These are phyloP conservation scores for Metarhizium guizhouense DNA, from an alignment of 2,329 filamentous ascomycete genomes.

Conservation along the genomic window DNA sequence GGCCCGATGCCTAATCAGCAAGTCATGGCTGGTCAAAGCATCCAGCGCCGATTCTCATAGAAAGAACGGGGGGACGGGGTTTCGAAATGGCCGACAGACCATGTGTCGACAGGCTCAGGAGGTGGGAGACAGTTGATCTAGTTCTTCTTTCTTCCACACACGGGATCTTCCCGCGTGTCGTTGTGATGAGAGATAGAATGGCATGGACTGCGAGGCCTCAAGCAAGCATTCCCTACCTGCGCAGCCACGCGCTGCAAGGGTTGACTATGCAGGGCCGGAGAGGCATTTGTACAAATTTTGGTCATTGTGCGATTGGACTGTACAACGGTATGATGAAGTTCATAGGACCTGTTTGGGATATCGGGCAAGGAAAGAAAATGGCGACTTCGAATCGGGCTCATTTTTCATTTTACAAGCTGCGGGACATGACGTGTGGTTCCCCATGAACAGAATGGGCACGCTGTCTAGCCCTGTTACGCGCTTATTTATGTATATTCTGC, in stretches of 20 bases:
- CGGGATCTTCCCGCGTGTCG: no score
- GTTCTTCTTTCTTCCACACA: no score
- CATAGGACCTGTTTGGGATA: slow-evolving; percentile 7
- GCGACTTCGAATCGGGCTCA: not conserved
- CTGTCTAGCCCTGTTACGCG: not conserved
- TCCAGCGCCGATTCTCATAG: slow-evolving; percentile 50
- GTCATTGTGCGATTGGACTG: slow-evolving; percentile 13
- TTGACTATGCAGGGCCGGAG: not conserved
- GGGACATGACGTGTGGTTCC: not conserved
- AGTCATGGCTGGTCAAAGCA: slow-evolving; percentile 46
- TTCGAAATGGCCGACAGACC: no score
- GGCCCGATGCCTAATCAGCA: slow-evolving; percentile 37
- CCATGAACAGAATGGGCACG: slow-evolving; percentile 1
- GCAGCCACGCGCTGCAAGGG: not conserved
- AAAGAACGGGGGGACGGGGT: slow-evolving; percentile 7
- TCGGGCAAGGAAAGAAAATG: not conserved
- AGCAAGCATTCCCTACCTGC: not conserved
- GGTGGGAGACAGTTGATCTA: not conserved
- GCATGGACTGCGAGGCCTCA: not conserved
- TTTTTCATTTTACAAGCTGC: not conserved
- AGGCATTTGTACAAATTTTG: not conserved
- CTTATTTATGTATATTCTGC: slow-evolving; percentile 31
- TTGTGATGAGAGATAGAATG: not conserved
- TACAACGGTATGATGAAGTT: slow-evolving; percentile 19
- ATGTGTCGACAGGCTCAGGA: no score